Base-by-base conservation (phyloP, 129 eudicot genomes). In the Sambucus nigra region DNA sequence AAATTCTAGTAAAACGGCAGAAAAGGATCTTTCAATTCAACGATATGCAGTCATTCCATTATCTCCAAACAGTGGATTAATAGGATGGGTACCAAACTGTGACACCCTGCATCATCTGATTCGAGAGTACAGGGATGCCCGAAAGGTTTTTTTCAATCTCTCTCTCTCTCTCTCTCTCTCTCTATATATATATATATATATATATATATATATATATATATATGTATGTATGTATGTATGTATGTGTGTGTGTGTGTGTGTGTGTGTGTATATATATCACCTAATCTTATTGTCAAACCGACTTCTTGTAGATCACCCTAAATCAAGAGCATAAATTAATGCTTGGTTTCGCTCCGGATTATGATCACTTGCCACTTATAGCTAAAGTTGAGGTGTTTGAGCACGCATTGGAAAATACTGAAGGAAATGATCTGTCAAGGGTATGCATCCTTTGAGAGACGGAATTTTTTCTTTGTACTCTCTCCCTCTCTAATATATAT, bases 101-200 rank as follows among this genome's bases (percentile, higher is more conserved):
- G 99, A 92, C 77, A 92, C 99, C 54, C 65, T 92, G 63, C 99
- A 92, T 63, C 91, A 86, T 26, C 99, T 92, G 67, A 92, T 92
- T 60, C 76, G 89, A 51, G 99, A 92, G 69, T 92, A 92, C 51
- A 82, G 99, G 78, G 99, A 92, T 59, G 96, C 91, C 44, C 81
- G 95, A 95, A 94, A 85, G 55, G 25, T 61, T 42, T 55, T 22
- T 12, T 5, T 7, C 16, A 38, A 40, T 0, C 31, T 14, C 16
- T 16, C 14, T 27, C 42, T 20, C 22, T 15, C 57, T n/a, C 45
- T 19, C 42, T 9, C 46, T 32, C 12, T 45, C 46, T 0, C 28
- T 13, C 16, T 20, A 16, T 26, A 44, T 24, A 23, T 15, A 32
- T 22, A 32, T 18, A 23, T 9, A 33, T 32, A 28, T 6, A 17